Evolutionary conservation across 495 filamentous ascomycete genomes (phyloP).

Genomic region (Penicillium lividum): DNA sequence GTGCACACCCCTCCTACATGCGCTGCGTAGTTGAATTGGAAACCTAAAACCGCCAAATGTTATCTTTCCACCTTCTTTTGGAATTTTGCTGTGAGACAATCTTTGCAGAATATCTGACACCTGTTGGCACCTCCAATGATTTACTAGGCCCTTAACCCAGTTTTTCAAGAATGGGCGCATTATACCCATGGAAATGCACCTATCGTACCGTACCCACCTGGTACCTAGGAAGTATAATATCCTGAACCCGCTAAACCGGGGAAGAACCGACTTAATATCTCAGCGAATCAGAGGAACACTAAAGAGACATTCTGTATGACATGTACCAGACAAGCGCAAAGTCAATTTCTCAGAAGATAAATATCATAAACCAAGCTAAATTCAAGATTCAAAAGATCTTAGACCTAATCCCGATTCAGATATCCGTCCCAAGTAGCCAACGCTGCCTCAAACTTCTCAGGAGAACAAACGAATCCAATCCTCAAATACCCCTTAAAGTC

Average conservation of each 20-base stretch:
- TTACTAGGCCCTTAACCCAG: no score
- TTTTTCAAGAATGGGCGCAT: not conserved
- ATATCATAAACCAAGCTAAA: not conserved
- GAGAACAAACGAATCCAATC: conserved; percentile 61
- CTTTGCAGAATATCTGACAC: not conserved
- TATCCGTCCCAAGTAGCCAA: conserved; percentile 9
- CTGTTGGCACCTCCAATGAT: no score
- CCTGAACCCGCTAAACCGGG: not conserved
- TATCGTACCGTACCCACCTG: not conserved
- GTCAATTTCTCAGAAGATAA: not conserved
- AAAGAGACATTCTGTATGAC: not conserved
- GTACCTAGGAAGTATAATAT: conserved; percentile 1
- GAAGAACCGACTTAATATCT: not conserved
- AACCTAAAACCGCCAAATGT: not conserved
- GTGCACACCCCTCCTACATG: not conserved
- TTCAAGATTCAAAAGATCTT: not conserved
- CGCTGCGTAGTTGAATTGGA: not conserved
- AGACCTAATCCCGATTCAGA: conserved; percentile 1
- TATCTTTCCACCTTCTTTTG: no score
- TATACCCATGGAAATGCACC: not conserved
- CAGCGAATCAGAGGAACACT: not conserved
- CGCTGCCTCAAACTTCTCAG: conserved; percentile 56
- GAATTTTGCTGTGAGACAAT: no score
- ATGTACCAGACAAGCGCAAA: not conserved
- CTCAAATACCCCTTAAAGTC: conserved; percentile 74